Percentiles rank a stretch among this genome's conserved stretches.
phyloP scores from a whole-genome alignment of 768 basidiomycete genomes.

The Tulasnella sp. region DNA sequence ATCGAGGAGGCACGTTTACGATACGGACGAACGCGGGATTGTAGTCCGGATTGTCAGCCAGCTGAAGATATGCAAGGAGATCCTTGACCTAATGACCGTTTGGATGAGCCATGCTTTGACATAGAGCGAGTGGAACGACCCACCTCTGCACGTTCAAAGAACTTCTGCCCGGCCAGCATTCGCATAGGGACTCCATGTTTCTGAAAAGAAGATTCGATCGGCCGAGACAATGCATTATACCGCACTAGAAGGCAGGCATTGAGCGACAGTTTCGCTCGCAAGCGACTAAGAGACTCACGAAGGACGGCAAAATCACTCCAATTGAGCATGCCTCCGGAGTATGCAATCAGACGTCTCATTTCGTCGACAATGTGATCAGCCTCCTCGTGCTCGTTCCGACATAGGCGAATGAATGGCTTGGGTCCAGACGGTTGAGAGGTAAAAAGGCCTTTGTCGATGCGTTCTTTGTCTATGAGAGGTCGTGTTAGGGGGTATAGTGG shows the following conservation, averaged over 20 bases:
- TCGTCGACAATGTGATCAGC: slow-evolving; percentile 61
- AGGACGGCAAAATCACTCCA: slow-evolving; percentile 78
- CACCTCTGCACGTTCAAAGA: slow-evolving; percentile 77
- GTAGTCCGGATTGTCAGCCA: slow-evolving; percentile 61
- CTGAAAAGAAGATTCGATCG: slow-evolving; percentile 64
- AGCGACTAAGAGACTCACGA: slow-evolving; percentile 33
- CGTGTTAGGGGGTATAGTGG: not conserved
- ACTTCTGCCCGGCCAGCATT: slow-evolving; percentile 70
- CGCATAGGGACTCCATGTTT: slow-evolving; percentile 65
- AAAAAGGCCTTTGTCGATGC: slow-evolving; percentile 61
- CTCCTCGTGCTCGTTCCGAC: slow-evolving; percentile 48
- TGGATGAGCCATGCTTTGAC: not conserved
- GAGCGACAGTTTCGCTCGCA: not conserved
- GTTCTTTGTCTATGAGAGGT: slow-evolving; percentile 45
- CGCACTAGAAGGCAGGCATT: slow-evolving; percentile 42
- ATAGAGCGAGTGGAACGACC: slow-evolving; percentile 11
- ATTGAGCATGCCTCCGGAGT: slow-evolving; percentile 54
- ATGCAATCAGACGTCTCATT: slow-evolving; percentile 65
- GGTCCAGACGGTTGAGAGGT: slow-evolving; percentile 56
- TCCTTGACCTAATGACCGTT: slow-evolving; percentile 52
- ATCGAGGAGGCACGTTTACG: slow-evolving; percentile 58
- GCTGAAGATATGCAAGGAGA: slow-evolving; percentile 67
- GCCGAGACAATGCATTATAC: slow-evolving; percentile 67
- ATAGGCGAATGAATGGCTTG: slow-evolving; percentile 44
- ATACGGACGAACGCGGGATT: slow-evolving; percentile 60